Evolutionary conservation across 257 asterid species (phyloP).

Genomic region (Nemophila menziesii): DNA sequence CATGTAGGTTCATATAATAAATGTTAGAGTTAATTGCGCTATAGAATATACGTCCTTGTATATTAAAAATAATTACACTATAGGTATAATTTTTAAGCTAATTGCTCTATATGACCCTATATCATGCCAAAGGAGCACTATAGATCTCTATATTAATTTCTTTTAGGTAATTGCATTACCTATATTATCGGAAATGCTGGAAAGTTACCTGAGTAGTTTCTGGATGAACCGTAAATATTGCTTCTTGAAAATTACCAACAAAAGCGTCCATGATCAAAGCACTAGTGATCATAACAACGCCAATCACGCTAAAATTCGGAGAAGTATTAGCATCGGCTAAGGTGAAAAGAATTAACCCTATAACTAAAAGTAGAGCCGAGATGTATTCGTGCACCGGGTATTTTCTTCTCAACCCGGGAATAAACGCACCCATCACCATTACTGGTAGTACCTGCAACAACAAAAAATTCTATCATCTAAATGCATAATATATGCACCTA

Average conservation of each 20-base stretch:
- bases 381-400: conserved; percentile 69
- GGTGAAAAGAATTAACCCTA: conserved; percentile 74
- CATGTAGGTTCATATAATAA: no score
- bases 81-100: no score
- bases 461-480: not conserved
- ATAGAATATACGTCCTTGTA: no score
- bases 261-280: conserved; percentile 87
- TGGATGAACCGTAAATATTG: conserved; percentile 71
- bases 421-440: conserved; percentile 93
- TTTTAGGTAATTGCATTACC: no score
- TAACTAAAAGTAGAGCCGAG: conserved; percentile 63
- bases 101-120: no score
- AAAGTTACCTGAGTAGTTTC: conserved; percentile 76
- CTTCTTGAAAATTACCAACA: conserved; percentile 85
- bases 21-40: no score
- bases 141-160: no score
- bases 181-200: not conserved
- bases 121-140: no score
- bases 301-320: conserved; percentile 69
- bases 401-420: conserved; percentile 87
- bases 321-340: conserved; percentile 82
- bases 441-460: conserved; percentile 63
- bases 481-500: no score
- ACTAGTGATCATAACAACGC: conserved; percentile 65
- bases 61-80: not conserved